Base-by-base conservation (phyloP, 2,329 filamentous ascomycete genomes). In the Trichoderma sp. region DNA sequence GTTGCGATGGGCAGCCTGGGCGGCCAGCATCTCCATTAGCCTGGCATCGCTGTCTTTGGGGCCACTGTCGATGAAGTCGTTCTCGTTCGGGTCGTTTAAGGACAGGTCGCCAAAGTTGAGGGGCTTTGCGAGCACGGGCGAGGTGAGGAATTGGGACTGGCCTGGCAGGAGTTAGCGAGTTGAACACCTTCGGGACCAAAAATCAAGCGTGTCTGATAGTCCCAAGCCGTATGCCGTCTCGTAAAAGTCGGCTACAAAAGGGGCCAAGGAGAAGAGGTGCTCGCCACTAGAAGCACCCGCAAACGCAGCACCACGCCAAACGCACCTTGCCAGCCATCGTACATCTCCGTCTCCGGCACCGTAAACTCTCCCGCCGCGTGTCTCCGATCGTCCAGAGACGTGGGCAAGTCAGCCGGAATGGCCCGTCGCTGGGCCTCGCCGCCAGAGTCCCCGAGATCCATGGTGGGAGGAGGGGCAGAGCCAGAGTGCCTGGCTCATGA, bases 251-350 rank as follows among this genome's bases (percentile, higher is more conserved):
- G 55, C n/a, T 43, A 43, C 43, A 43, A 58, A 58, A 39, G 34
- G 34, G 57, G 45, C 17, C 6, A 47, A n/a, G 6, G 39, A 12
- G 34, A 39, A 14, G 34, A 39, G 34, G 34, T 14, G 10, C 34
- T 39, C 34, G 34, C 34, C 34, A 39, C 34, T 39, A 3, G 28
- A 26, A 15, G n/a, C 5, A 21, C 30, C 10, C 30, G 19, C 9
- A 21, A 24, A 24, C 26, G 56, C 52, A 34, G 24, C 26, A 41
- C 17, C 43, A 79, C 81, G 68, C 70, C 10, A 83, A 51, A 79
- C 81, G 68, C 70, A 83, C 94, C 94, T 88, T 98, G 93, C 95
- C 95, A 99, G 71, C 92, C 95, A 84, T 99, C 95, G 77, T 98
- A 99, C 81, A 97, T 92, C 82, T 98, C 95, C 47, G 93, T 97